Conservation (phyloP, 148 eudicot genomes). For the Rhododendron griersonianum region DNA sequence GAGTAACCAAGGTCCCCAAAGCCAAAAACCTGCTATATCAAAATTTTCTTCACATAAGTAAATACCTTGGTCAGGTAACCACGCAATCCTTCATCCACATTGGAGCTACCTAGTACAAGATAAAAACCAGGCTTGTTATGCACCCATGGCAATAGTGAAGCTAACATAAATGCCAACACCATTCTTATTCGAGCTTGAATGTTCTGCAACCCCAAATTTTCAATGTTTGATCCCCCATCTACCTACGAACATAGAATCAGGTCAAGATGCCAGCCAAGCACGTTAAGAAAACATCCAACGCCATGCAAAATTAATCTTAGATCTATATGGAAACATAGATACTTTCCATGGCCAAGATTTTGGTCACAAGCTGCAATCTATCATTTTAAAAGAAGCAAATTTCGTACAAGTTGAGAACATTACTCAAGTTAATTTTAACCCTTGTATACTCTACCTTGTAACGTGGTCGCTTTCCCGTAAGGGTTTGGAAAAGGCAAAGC, state of each 20-base stretch:
- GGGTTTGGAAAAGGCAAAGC: constrained; percentile 69
- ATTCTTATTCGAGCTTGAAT: constrained; percentile 97
- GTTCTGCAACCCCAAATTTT: constrained; percentile 88
- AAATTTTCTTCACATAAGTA: not conserved
- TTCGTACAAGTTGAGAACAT: not conserved
- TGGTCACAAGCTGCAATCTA: not conserved
- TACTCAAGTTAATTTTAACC: not conserved
- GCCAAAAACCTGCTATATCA: not conserved
- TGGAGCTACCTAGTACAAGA: constrained; percentile 92
- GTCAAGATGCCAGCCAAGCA: not conserved
- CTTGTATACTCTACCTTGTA: constrained; percentile 54
- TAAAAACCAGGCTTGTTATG: constrained; percentile 88
- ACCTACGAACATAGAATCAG: constrained; percentile 39
- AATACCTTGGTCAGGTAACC: constrained; percentile 93
- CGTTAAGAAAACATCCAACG: not conserved
- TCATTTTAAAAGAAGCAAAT: not conserved
- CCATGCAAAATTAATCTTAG: not conserved
- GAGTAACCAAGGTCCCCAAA: not conserved
- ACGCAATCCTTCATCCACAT: constrained; percentile 96
- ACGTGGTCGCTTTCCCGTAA: constrained; percentile 86
- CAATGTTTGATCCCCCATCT: constrained; percentile 91
- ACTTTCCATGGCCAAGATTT: not conserved
- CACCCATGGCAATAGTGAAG: constrained; percentile 97
- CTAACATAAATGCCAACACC: constrained; percentile 95
- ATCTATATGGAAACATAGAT: not conserved